A percentile compares a stretch with the other conserved stretches of the same genome.
These are phyloP conservation scores for Pyrenophora teres DNA, from an alignment of 2,329 filamentous ascomycete species.

Conservation along the genomic window DNA sequence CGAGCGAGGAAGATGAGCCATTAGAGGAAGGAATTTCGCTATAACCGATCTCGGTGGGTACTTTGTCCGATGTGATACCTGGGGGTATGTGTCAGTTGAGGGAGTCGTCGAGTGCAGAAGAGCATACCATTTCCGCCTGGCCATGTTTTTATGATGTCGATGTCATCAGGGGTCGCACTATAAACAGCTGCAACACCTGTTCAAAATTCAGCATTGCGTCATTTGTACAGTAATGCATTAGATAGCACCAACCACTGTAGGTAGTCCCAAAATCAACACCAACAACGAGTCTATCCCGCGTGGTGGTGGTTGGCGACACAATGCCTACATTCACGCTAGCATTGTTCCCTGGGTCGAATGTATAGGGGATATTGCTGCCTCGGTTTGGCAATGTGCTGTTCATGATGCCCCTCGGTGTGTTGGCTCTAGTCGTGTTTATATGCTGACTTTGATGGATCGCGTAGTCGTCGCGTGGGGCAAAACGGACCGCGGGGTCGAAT, in stretches of 20 bases:
- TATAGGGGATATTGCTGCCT: conserved; percentile 39
- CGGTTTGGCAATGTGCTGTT: conserved; percentile 28
- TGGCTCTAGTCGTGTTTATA: conserved; percentile 5
- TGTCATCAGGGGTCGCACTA: conserved; percentile 75
- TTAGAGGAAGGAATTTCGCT: conserved; percentile 28
- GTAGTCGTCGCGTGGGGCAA: conserved; percentile 19
- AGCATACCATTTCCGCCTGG: conserved; percentile 72
- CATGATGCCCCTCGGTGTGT: conserved; percentile 20
- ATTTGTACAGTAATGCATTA: background rate
- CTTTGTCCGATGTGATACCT: conserved; percentile 81
- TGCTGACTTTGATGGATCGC: conserved; percentile 2
- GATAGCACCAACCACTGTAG: conserved; percentile 64
- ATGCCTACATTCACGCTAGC: conserved; percentile 22
- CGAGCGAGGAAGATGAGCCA: conserved; percentile 23
- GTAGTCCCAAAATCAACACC: conserved; percentile 86
- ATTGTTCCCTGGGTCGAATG: conserved; percentile 38
- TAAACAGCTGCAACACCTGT: conserved; percentile 72
- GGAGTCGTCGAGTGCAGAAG: background rate
- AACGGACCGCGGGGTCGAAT: conserved; percentile 18
- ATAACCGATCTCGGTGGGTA: conserved; percentile 75
- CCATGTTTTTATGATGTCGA: conserved; percentile 83
- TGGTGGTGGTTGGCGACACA: conserved; percentile 17
- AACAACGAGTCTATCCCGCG: conserved; percentile 70
- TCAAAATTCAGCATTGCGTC: background rate
- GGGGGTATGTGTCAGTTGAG: conserved; percentile 14